These are phyloP conservation scores for Leccinum uliginosum DNA, from an alignment of 768 basidiomycete genomes.

Conservation along the genomic window DNA sequence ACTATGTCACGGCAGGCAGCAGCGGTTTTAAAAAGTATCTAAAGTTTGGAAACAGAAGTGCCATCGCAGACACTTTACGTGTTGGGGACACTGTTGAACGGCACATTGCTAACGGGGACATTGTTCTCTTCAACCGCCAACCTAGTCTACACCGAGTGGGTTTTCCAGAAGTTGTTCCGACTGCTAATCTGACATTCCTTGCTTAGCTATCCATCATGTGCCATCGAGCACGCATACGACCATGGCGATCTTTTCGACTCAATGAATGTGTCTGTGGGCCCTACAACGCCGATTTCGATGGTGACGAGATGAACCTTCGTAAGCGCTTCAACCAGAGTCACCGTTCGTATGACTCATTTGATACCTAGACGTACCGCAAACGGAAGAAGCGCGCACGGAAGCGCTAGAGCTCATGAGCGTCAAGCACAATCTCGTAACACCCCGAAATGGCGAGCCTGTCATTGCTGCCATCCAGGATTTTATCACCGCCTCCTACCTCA, in stretches of 20 bases:
- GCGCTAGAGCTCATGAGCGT: slow-evolving; percentile 97
- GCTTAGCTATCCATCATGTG: slow-evolving; percentile 96
- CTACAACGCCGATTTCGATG: slow-evolving; percentile 99
- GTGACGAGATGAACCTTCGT: slow-evolving; percentile 99
- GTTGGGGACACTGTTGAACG: slow-evolving; percentile 93
- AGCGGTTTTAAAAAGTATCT: slow-evolving; percentile 83
- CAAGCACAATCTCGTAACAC: slow-evolving; percentile 95
- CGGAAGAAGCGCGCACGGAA: slow-evolving; percentile 96
- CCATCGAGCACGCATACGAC: slow-evolving; percentile 92
- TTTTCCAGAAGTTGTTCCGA: not conserved
- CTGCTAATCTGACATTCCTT: slow-evolving; percentile 3
- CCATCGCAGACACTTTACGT: slow-evolving; percentile 75
- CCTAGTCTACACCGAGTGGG: slow-evolving; percentile 92
- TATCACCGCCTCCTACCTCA: slow-evolving; percentile 95
- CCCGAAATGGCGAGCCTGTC: slow-evolving; percentile 97
- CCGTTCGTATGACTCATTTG: slow-evolving; percentile 1
- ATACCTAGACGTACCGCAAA: slow-evolving; percentile 88
- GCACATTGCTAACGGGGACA: slow-evolving; percentile 92
- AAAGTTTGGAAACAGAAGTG: slow-evolving; percentile 77
- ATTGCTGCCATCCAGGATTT: slow-evolving; percentile 99
- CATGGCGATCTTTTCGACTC: slow-evolving; percentile 94
- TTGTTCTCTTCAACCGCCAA: slow-evolving; percentile 97
- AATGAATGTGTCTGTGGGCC: slow-evolving; percentile 99
- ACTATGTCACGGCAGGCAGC: slow-evolving; percentile 81
- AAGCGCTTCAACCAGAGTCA: slow-evolving; percentile 26